These are phyloP conservation scores for Neckera pumila DNA, from an alignment of 225 moss, liverwort and hornwort species.

Conservation along the genomic window DNA sequence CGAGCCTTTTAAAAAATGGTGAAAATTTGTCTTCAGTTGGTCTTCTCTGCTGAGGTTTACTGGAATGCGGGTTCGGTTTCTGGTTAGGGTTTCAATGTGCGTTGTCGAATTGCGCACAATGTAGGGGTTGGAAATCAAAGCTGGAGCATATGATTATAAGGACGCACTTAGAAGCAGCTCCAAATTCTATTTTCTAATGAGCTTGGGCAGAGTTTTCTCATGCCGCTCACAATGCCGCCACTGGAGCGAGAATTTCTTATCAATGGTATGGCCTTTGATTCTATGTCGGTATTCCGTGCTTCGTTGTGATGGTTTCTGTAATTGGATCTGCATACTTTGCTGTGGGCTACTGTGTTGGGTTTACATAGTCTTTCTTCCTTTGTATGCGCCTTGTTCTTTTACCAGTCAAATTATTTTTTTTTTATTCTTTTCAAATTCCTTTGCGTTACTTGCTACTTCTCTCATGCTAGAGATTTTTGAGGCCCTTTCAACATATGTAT, in stretches of 20 bases:
- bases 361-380: not conserved
- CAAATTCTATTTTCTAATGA: not conserved
- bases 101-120: not conserved
- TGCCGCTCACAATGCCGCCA: constrained; percentile 2
- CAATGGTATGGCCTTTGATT: constrained; percentile 14
- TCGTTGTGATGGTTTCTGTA: not conserved
- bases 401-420: not conserved
- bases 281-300: no score
- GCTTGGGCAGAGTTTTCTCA: not conserved
- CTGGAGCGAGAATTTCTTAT: constrained; percentile 5
- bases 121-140: not conserved
- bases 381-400: not conserved
- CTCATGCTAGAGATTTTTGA: not conserved
- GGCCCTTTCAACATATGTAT: not conserved
- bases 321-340: not conserved
- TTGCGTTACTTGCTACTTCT: not conserved
- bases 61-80: not conserved
- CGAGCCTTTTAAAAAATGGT: not conserved
- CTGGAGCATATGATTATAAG: not conserved
- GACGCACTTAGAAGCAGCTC: not conserved
- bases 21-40: not conserved
- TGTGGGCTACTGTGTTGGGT: not conserved
- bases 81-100: constrained; percentile 1
- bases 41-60: not conserved
- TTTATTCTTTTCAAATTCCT: not conserved